A percentile compares a stretch with the other conserved stretches of the same genome.
Evolutionary conservation across 352 stramenopile species (phyloP).

Genomic region (Globisporangium camurandrum): DNA sequence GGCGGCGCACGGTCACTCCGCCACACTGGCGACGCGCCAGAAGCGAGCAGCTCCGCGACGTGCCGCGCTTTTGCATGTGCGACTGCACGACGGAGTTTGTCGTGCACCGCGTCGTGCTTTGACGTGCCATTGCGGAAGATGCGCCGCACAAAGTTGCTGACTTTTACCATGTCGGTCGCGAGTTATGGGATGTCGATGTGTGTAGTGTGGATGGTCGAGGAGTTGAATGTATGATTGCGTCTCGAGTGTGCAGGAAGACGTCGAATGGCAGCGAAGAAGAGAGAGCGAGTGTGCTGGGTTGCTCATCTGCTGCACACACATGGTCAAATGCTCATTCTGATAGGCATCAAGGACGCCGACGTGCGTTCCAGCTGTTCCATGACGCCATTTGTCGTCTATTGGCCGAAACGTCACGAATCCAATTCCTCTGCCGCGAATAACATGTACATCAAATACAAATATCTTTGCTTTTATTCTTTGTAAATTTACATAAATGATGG

Average conservation of each 20-base stretch:
- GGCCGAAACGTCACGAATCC: no score
- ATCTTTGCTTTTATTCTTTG: no score
- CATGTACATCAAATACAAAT: no score
- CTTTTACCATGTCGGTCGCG: constrained; percentile 25
- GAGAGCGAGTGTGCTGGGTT: no score
- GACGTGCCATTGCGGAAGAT: constrained; percentile 21
- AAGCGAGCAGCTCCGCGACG: constrained; percentile 45
- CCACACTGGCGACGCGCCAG: constrained; percentile 53
- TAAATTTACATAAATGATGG: no score
- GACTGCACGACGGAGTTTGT: constrained; percentile 57
- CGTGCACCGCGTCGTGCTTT: constrained; percentile 22
- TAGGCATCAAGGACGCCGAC: no score
- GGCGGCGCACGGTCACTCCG: constrained; percentile 19
- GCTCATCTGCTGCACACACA: no score
- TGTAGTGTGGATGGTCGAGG: not conserved
- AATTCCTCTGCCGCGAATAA: no score
- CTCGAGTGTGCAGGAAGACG: not conserved
- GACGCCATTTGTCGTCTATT: no score
- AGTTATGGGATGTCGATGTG: not conserved
- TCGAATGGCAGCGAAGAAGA: no score
- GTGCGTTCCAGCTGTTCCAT: no score
- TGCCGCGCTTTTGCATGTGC: constrained; percentile 28
- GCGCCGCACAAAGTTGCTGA: constrained; percentile 37
- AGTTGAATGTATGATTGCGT: not conserved
- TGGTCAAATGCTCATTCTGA: no score